Evolutionary conservation across 768 basidiomycete species (phyloP).

Genomic region (Leccinum subtestaceum): DNA sequence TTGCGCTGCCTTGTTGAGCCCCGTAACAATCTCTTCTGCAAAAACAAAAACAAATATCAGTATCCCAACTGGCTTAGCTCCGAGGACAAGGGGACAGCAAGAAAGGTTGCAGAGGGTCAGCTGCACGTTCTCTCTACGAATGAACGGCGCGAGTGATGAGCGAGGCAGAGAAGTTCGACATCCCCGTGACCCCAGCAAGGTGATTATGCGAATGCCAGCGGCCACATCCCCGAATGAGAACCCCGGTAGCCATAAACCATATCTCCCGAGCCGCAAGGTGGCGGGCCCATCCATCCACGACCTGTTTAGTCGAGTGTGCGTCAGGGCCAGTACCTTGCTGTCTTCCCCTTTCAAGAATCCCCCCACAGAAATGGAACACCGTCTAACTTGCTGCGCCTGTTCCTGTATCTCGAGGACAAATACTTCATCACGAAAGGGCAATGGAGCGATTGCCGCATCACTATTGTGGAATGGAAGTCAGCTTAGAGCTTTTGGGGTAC

Average conservation of each 20-base stretch:
- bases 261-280: slow-evolving; percentile 6
- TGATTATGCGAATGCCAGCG: slow-evolving; percentile 5
- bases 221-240: slow-evolving; percentile 14
- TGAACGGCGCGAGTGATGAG: slow-evolving; percentile 18
- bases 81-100: slow-evolving; percentile 1
- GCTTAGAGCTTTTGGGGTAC: background rate
- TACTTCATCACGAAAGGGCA: slow-evolving; percentile 1
- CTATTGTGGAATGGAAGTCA: slow-evolving; percentile 4
- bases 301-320: slow-evolving; percentile 7
- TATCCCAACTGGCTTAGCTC: background rate
- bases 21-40: background rate
- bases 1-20: slow-evolving; percentile 2
- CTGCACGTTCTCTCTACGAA: slow-evolving; percentile 13
- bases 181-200: slow-evolving; percentile 17
- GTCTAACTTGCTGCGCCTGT: background rate
- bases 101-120: slow-evolving; percentile 3
- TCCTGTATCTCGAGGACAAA: slow-evolving; percentile 3
- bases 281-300: background rate
- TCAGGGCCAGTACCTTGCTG: slow-evolving; percentile 4
- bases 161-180: slow-evolving; percentile 21
- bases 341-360: background rate
- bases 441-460: background rate
- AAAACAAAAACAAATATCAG: slow-evolving; percentile 25
- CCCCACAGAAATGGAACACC: slow-evolving; percentile 3
- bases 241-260: slow-evolving; percentile 4